Evolutionary conservation across 108 stramenopile genomes (phyloP).

Genomic region (Ochromonas danica): DNA sequence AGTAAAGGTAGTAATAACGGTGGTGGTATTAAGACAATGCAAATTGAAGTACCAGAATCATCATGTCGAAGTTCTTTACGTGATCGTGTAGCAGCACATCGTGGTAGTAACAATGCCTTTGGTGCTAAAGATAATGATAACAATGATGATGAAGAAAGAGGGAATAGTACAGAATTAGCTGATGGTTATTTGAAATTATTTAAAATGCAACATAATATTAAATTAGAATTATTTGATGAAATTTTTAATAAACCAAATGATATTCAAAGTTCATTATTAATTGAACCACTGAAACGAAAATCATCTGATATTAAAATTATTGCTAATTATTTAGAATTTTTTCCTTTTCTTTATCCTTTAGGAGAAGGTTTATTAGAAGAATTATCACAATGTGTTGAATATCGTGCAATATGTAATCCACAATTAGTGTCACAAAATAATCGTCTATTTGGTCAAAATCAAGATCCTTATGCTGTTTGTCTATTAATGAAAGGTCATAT

Average conservation of each 20-base stretch:
- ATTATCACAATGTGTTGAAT: neutral
- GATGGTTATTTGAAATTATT: neutral
- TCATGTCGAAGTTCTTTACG: neutral
- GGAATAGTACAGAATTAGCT: no score
- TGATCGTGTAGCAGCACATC: neutral
- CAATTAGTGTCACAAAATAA: neutral
- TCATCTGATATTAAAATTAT: neutral
- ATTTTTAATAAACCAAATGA: neutral
- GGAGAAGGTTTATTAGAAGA: neutral
- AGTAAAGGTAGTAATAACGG: neutral
- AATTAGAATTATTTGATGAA: constrained; percentile 29
- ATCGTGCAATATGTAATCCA: no score
- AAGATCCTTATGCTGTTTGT: neutral
- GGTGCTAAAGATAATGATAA: neutral
- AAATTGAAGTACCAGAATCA: neutral
- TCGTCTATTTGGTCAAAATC: neutral
- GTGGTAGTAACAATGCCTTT: neutral
- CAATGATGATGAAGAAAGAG: neutral
- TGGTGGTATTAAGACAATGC: neutral
- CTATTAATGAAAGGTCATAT: neutral
- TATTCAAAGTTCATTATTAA: neutral
- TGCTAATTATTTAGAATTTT: neutral
- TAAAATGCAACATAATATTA: constrained; percentile 6
- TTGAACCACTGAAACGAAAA: neutral
- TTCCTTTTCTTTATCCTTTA: neutral